Base-by-base conservation (phyloP, 768 basidiomycete species). In the Mrakia blollopis region DNA sequence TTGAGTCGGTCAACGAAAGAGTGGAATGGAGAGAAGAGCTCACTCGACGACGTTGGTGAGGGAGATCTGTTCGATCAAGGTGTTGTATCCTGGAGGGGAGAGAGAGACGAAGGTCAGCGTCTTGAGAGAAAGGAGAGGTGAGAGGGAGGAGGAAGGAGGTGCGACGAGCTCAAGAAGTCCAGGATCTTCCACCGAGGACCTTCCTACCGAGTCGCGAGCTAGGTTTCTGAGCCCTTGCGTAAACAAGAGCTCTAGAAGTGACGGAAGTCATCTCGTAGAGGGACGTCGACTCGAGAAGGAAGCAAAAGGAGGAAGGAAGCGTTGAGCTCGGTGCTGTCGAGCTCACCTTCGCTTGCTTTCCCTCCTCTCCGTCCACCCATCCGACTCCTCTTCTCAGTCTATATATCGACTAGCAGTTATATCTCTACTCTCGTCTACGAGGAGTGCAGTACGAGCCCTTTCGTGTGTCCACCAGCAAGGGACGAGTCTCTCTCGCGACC, bases 1-100 rank as follows among this genome's bases (percentile, higher is more conserved):
- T 65, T 65, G 72, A 67, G 72, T n/a, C 54, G 57, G 57, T n/a
- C n/a, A n/a, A 14, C 35, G 52, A 47, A 69, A 41, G n/a, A 61
- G 44, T 50, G 11, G 74, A 65, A 47, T 60, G 21, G n/a, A 28
- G 78, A 52, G 68, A 67, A 65, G 80, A 78, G 83, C 88, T 78
- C 82, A 91, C 88, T 91, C 87, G 79, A 90, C 83, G 54, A 84
- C 82, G 83, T 93, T 91, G 2, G 88, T 88, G 16, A 86, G 86
- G 9, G 91, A 91, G 79, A 91, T 88, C 72, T 86, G 85, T 78
- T 89, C 86, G 44, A 93, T 84, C 3, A 89, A 78, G 16, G 82
- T 81, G 78, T 91, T 88, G 80, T 90, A 86, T 78, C 88, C 91
- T 90, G 83, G 18, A 30, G 11, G n/a, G 3, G 30, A 50, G 41